These are phyloP conservation scores for Pleurotus salmoneostramineus DNA, from an alignment of 768 basidiomycete species.

Conservation along the genomic window DNA sequence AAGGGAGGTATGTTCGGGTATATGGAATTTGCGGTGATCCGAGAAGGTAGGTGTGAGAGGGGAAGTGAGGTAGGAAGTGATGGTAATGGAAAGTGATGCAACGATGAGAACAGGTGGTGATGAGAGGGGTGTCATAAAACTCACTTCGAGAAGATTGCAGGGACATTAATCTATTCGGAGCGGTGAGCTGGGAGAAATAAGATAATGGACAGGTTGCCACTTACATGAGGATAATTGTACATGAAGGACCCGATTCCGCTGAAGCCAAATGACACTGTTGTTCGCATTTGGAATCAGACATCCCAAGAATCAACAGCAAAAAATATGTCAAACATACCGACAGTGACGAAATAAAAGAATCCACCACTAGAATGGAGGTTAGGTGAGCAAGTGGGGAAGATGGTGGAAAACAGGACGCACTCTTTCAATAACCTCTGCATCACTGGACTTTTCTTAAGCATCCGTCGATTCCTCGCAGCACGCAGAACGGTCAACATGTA, in stretches of 20 bases:
- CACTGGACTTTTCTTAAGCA: slow-evolving; percentile 25
- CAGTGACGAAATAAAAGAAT: slow-evolving; percentile 36
- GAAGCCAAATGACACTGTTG: slow-evolving; percentile 27
- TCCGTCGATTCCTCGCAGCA: slow-evolving; percentile 27
- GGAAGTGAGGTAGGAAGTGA: not conserved
- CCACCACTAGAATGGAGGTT: slow-evolving; percentile 26
- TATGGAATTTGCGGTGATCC: not conserved
- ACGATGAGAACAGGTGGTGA: not conserved
- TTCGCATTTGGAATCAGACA: not conserved
- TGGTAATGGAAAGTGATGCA: not conserved
- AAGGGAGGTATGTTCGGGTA: not conserved
- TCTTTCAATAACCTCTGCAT: slow-evolving; percentile 33
- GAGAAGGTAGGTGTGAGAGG: not conserved
- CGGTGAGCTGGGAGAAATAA: not conserved
- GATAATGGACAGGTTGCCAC: not conserved
- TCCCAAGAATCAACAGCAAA: not conserved
- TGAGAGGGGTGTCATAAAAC: not conserved
- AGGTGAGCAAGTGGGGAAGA: not conserved
- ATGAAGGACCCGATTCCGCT: slow-evolving; percentile 30
- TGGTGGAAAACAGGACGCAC: slow-evolving; percentile 18
- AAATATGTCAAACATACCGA: slow-evolving; percentile 19
- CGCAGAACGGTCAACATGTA: slow-evolving; percentile 31
- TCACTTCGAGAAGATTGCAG: slow-evolving; percentile 32
- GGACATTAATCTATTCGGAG: slow-evolving; percentile 27
- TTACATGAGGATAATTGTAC: slow-evolving; percentile 21